These are phyloP conservation scores for Aspergillus carbonarius DNA, from an alignment of 2,329 filamentous ascomycete species.

Conservation along the genomic window DNA sequence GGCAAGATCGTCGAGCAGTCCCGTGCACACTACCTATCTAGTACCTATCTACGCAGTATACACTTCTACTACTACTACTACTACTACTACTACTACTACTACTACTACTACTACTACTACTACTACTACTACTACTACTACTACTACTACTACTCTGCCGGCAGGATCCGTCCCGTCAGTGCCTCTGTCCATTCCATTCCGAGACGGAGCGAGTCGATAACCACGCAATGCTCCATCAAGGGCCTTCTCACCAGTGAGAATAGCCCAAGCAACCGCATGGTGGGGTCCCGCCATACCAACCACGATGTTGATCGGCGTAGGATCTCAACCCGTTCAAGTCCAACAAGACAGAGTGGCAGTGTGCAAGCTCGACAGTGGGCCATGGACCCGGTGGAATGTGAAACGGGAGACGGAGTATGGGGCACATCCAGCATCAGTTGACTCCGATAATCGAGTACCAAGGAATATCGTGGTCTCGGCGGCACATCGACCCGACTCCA, in stretches of 20 bases:
- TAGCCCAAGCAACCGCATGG: not conserved
- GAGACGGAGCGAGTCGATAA: not conserved
- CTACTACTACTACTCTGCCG: not conserved
- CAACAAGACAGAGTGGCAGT: not conserved
- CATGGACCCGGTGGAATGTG: not conserved
- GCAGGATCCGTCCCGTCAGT: conserved; percentile 3
- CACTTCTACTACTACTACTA: too few relatives aligned
- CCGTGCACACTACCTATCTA: not conserved
- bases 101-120: too few relatives aligned
- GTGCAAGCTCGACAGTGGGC: not conserved
- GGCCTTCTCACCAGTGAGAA: not conserved
- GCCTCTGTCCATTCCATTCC: not conserved
- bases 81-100: too few relatives aligned
- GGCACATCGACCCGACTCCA: not conserved
- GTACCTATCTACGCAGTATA: too few relatives aligned
- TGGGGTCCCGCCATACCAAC: not conserved
- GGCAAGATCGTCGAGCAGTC: not conserved
- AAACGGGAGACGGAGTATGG: not conserved
- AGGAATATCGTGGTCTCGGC: not conserved
- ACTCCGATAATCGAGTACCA: not conserved
- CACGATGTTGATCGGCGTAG: not conserved
- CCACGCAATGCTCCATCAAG: not conserved
- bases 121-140: too few relatives aligned
- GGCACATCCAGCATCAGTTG: not conserved
- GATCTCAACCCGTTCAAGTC: not conserved